A percentile compares a stretch with the other conserved stretches of the same genome.
Conservation (phyloP, 225 moss, liverwort and hornwort species). For the Pseudisothecium myosuroides region DNA sequence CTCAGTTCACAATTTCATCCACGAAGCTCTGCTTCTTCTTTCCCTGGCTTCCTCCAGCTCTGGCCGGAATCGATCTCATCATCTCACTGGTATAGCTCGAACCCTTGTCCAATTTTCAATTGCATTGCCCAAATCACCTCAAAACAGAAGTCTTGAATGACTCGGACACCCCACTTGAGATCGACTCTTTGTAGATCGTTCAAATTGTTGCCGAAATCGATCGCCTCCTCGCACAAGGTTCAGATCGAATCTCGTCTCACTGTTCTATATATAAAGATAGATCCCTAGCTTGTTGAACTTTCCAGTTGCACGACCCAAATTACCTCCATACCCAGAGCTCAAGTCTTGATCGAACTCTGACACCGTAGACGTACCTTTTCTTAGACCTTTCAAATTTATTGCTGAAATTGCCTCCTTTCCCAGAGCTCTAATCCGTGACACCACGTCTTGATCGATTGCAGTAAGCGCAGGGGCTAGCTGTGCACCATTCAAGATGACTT, state of each 20-base stretch:
- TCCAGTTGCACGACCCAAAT: not conserved
- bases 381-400: not conserved
- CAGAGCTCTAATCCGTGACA: not conserved
- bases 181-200: not conserved
- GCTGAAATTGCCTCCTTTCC: not conserved
- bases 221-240: not conserved
- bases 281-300: too few relatives aligned
- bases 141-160: not conserved
- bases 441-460: not conserved
- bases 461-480: not conserved
- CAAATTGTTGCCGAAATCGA: not conserved
- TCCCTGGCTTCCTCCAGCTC: too few relatives aligned
- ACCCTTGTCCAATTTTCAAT: not conserved
- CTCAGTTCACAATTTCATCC: not conserved
- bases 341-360: not conserved
- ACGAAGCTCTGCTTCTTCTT: not conserved
- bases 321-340: too few relatives aligned
- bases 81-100: not conserved
- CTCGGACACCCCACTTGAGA: not conserved
- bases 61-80: not conserved
- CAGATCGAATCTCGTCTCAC: not conserved
- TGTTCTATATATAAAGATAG: not conserved
- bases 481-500: not conserved
- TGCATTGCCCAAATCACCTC: not conserved
- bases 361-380: not conserved